These are phyloP conservation scores for Syzygium grande DNA, from an alignment of 345 rosid species.

Conservation along the genomic window DNA sequence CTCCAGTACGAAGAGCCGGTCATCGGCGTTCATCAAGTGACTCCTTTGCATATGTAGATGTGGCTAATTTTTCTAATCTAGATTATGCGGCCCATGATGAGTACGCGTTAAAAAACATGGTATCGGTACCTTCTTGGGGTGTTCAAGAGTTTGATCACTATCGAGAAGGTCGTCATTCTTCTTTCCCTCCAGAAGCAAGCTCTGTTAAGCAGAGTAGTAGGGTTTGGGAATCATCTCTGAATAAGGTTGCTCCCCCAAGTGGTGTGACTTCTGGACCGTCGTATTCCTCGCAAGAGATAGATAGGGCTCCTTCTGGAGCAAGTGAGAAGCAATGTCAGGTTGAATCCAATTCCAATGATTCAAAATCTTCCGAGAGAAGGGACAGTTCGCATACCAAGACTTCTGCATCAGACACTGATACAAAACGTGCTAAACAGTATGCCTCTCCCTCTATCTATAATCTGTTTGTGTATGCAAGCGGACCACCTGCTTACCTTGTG, in stretches of 20 bases:
- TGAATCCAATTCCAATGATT: conserved; percentile 41
- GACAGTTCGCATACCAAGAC: conserved; percentile 37
- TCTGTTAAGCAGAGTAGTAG: conserved; percentile 39
- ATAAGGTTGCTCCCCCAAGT: conserved; percentile 26
- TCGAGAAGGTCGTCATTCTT: conserved; percentile 36
- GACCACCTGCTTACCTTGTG: neutral
- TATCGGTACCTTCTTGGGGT: conserved; percentile 47
- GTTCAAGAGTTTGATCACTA: conserved; percentile 56
- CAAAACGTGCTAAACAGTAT: conserved; percentile 90
- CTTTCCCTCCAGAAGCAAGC: conserved; percentile 39
- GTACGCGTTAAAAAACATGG: conserved; percentile 29
- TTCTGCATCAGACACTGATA: conserved; percentile 48
- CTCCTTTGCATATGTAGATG: conserved; percentile 79
- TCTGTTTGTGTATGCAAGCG: neutral
- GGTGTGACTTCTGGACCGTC: conserved; percentile 48
- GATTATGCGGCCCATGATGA: conserved; percentile 64
- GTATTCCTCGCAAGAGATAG: conserved; percentile 40
- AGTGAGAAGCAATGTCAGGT: conserved; percentile 47
- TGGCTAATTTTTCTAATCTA: conserved; percentile 44
- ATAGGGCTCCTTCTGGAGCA: conserved; percentile 24
- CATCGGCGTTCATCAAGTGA: conserved; percentile 99
- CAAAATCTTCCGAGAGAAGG: conserved; percentile 52
- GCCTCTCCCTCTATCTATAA: conserved; percentile 13
- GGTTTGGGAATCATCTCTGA: conserved; percentile 42
- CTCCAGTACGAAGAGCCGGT: conserved; percentile 78